Evolutionary conservation across 176 grass and related monocot genomes (phyloP).

Genomic region (Avena atlantica): DNA sequence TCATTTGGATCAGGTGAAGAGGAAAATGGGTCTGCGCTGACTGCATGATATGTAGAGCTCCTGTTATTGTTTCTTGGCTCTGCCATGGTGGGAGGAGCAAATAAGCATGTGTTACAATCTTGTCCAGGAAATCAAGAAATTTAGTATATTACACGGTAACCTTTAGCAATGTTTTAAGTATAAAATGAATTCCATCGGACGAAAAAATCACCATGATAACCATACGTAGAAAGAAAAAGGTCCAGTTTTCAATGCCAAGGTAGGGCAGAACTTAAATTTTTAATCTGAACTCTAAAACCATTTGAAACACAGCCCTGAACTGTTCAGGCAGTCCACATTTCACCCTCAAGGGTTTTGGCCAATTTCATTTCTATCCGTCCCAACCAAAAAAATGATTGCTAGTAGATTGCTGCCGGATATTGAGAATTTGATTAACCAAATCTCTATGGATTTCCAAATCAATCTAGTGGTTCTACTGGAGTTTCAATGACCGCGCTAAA

Average conservation of each 20-base stretch:
- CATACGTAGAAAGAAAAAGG: neutral
- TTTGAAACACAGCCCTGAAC: neutral
- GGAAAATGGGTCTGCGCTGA: slow-evolving; percentile 58
- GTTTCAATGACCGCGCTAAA: neutral
- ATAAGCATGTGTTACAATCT: slow-evolving; percentile 36
- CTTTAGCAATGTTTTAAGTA: slow-evolving; percentile 4
- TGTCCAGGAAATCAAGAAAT: slow-evolving; percentile 13
- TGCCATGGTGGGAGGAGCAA: slow-evolving; percentile 29
- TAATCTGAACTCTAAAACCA: neutral
- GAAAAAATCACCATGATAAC: neutral
- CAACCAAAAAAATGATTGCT: neutral
- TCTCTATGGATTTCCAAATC: neutral
- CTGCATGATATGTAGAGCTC: slow-evolving; percentile 50
- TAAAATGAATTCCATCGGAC: neutral
- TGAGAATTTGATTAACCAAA: neutral
- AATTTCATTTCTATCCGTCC: neutral
- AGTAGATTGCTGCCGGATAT: neutral
- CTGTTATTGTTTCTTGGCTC: slow-evolving; percentile 59
- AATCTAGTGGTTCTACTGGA: neutral
- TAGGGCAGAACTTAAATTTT: neutral
- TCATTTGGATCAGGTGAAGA: slow-evolving; percentile 64
- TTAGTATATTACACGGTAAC: slow-evolving; percentile 18
- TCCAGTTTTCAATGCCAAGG: neutral
- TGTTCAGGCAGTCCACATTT: slow-evolving; percentile 12
- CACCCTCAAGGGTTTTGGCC: neutral